phyloP scores from a whole-genome alignment of 768 basidiomycete genomes.

The Pulveroboletus ravenelii region DNA sequence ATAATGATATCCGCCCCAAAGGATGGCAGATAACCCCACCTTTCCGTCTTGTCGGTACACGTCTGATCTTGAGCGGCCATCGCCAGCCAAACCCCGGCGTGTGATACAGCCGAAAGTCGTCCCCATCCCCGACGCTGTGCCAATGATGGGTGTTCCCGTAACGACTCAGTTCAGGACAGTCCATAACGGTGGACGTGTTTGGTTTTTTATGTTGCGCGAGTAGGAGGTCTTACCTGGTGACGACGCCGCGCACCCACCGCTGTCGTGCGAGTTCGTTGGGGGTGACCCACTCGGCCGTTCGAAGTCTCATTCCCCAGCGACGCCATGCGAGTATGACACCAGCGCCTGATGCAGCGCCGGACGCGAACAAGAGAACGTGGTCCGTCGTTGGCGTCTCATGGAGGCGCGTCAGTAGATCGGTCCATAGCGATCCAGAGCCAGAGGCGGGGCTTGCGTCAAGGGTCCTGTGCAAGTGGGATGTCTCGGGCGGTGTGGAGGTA shows the following conservation, averaged over 20 bases:
- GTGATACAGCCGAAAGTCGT: constrained; percentile 84
- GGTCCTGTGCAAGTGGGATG: not conserved
- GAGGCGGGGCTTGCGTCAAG: not conserved
- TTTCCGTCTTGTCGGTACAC: constrained; percentile 54
- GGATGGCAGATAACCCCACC: no score
- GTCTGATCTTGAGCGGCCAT: constrained; percentile 67
- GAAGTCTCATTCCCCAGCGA: constrained; percentile 56
- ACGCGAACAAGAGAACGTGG: constrained; percentile 6
- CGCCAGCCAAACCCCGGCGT: constrained; percentile 73
- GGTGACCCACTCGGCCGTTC: constrained; percentile 66
- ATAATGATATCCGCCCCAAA: not conserved
- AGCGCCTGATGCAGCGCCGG: constrained; percentile 15
- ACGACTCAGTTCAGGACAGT: constrained; percentile 2
- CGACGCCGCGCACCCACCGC: constrained; percentile 73
- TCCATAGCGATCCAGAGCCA: not conserved
- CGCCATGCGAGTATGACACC: constrained; percentile 33
- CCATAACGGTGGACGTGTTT: not conserved
- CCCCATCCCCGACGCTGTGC: constrained; percentile 74
- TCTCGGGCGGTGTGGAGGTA: not conserved
- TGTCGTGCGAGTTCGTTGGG: constrained; percentile 52
- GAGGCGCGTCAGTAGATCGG: not conserved
- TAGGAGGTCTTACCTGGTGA: constrained; percentile 60
- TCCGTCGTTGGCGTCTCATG: not conserved
- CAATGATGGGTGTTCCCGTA: not conserved
- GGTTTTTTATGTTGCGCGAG: not conserved